These are phyloP conservation scores for Crithidia brevicula DNA, from an alignment of 208 protist genomes.

Conservation along the genomic window DNA sequence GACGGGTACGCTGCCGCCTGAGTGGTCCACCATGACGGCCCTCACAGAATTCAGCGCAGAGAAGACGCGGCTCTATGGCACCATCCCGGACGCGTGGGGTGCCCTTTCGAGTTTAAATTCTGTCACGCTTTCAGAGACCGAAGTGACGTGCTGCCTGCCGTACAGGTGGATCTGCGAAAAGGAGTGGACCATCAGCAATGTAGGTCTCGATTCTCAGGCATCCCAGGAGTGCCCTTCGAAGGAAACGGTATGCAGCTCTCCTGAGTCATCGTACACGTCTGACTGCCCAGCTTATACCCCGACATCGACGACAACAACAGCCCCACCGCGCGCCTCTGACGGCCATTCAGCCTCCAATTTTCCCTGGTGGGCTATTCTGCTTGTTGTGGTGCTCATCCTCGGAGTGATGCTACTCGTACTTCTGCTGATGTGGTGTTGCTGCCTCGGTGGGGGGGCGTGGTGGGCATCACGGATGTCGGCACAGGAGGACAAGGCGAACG, in stretches of 20 bases:
- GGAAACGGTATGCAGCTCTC: not conserved
- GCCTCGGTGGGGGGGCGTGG: too few relatives aligned
- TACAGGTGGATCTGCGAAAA: not conserved
- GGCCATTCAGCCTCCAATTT: not conserved
- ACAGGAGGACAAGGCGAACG: not conserved
- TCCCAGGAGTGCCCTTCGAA: not conserved
- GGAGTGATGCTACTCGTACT: not conserved
- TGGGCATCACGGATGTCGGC: too few relatives aligned
- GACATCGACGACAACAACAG: not conserved
- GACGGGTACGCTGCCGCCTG: conserved; percentile 15
- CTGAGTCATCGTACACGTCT: not conserved
- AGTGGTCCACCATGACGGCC: conserved; percentile 1
- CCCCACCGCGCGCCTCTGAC: too few relatives aligned
- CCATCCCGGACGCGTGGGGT: conserved; percentile 3
- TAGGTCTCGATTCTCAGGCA: not conserved
- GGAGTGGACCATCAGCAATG: not conserved
- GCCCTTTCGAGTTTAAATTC: not conserved
- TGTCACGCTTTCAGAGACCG: not conserved
- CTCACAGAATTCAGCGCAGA: not conserved
- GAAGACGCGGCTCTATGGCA: not conserved
- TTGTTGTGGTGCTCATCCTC: not conserved
- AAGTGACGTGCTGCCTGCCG: conserved; percentile 7
- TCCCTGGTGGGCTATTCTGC: not conserved
- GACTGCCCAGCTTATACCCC: not conserved
- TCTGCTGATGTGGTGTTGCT: not conserved